Evolutionary conservation across 2,329 filamentous ascomycete genomes (phyloP), one percentile per base, ranked within the genome.

Genomic region (Fusarium sp.): DNA sequence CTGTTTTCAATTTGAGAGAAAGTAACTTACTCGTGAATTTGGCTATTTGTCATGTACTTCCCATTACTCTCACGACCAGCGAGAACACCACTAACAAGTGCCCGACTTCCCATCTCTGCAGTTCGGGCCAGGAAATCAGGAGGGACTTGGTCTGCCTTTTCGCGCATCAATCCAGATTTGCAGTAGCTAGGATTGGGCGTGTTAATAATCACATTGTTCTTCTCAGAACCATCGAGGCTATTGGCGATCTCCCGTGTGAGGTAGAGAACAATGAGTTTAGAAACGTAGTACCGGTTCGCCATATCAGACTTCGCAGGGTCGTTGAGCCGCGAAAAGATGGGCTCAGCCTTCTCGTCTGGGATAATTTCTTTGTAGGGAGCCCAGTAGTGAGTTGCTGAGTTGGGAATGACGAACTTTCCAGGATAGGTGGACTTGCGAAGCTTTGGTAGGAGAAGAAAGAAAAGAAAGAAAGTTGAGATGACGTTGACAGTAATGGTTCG

Each of bases 71-170:
- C 80, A 1, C 54, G 29, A 0, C 79, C 79, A 2, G 74, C 76
- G 4, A 78, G 41, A 4, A 79, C 53, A 0, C 73, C 79, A 41
- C 76, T 51, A 0, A 81, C 76, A 3, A 81, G 68, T 2, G 72
- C 70, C 0, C 80, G 74, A 30, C 78, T 78, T 1, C 85, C 86
- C 51, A 82, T 80, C 69, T 87, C 86, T 0, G 82, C 79, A 0
- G 78, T 80, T 2, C 84, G 78, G 1, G 82, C 85, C 13, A 85
- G 29, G 13, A 83, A 61, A 3, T 62, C 65, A 2, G 55, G 62
- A 0, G 62, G 55, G 0, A 47, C n/a, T 5, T 9, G 2, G 0
- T 24, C 22, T 41, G 53, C 6, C 12, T n/a, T 57, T 22, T 74
- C 68, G 5, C 69, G 63, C 2, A 71, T 27, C 4, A 82, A 70